A percentile compares a stretch with the other conserved stretches of the same genome.
Conservation (phyloP, 345 rosid genomes). For the Gossypium rotundifolium region DNA sequence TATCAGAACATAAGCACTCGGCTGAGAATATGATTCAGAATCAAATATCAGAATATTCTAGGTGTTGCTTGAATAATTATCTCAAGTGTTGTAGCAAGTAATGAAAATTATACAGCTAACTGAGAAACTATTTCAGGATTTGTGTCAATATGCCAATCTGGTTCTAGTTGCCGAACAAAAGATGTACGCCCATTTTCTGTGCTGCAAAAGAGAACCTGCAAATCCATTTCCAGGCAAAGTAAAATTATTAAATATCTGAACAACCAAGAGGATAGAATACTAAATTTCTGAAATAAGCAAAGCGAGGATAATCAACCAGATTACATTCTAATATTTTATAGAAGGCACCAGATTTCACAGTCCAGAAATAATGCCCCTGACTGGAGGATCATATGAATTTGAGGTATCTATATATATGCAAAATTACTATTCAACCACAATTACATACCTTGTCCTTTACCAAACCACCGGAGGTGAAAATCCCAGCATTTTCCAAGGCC, state of each 20-base stretch:
- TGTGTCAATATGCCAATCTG: conserved; percentile 96
- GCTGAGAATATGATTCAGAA: not conserved
- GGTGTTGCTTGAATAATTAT: not conserved
- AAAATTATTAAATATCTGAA: not conserved
- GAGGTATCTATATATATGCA: not conserved
- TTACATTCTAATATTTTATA: not conserved
- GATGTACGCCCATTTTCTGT: conserved; percentile 84
- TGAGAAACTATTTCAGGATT: conserved; percentile 70
- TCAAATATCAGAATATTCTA: not conserved
- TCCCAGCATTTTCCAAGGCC: conserved; percentile 89
- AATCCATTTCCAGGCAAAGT: conserved; percentile 12
- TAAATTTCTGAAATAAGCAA: not conserved
- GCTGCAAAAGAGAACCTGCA: conserved; percentile 97
- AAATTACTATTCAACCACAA: not conserved
- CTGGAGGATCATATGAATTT: conserved; percentile 3
- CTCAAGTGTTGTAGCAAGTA: not conserved
- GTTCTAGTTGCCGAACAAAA: conserved; percentile 94
- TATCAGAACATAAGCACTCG: not conserved
- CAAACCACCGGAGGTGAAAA: conserved; percentile 90
- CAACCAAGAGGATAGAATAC: not conserved
- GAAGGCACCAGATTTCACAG: not conserved
- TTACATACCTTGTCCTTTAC: conserved; percentile 79
- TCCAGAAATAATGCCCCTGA: not conserved
- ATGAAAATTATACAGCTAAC: conserved; percentile 57
- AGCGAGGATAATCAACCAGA: not conserved